Percentiles rank a stretch among this genome's conserved stretches.
phyloP scores from a whole-genome alignment of 257 asterid genomes.

The Nemophila menziesii region DNA sequence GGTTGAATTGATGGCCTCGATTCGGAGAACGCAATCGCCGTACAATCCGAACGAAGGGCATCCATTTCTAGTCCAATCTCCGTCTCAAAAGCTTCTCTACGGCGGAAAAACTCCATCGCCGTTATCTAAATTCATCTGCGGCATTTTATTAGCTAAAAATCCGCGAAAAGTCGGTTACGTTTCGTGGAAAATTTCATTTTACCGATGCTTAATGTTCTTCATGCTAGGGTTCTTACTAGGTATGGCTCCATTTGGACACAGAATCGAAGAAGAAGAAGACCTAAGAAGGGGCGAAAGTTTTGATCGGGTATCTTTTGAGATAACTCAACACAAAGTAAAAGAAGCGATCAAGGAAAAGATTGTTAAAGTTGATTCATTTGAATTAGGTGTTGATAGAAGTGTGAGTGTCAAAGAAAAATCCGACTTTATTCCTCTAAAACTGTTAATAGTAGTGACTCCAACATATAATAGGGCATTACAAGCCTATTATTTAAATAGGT shows the following conservation, averaged over 20 bases:
- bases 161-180: slow-evolving; percentile 31
- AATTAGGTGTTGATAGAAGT: slow-evolving; percentile 18
- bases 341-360: slow-evolving; percentile 13
- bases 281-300: slow-evolving; percentile 16
- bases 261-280: slow-evolving; percentile 24
- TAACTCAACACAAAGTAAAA: slow-evolving; percentile 10
- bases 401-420: slow-evolving; percentile 13
- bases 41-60: slow-evolving; percentile 52
- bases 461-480: slow-evolving; percentile 60
- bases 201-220: slow-evolving; percentile 55
- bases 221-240: slow-evolving; percentile 75
- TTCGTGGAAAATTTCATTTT: slow-evolving; percentile 48
- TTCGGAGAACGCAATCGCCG: slow-evolving; percentile 83
- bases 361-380: slow-evolving; percentile 29
- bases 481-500: slow-evolving; percentile 69
- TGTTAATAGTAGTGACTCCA: slow-evolving; percentile 72
- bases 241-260: slow-evolving; percentile 48
- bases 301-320: background rate
- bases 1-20: slow-evolving; percentile 58
- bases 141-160: slow-evolving; percentile 26
- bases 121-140: slow-evolving; percentile 34
- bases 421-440: slow-evolving; percentile 38
- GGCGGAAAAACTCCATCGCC: slow-evolving; percentile 47
- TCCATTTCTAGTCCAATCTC: slow-evolving; percentile 41
- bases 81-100: slow-evolving; percentile 48